Conservation (phyloP, 2,329 filamentous ascomycete species). For the Monilinia aucupariae region DNA sequence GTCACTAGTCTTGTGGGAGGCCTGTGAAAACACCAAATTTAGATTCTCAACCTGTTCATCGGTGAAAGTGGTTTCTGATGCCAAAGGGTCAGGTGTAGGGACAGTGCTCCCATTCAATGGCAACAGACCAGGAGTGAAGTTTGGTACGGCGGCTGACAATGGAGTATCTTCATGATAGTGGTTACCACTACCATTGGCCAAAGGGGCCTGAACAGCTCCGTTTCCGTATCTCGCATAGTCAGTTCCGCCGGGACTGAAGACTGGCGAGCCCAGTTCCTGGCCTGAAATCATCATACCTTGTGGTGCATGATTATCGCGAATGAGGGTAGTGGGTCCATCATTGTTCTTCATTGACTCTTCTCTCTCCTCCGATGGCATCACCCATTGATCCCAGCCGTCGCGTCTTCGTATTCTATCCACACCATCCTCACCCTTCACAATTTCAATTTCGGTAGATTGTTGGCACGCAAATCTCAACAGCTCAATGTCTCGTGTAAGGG, state of each 20-base stretch:
- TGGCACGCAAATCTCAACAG: constrained; percentile 71
- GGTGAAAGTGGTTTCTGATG: constrained; percentile 42
- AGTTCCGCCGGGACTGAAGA: constrained; percentile 33
- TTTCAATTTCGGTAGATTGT: constrained; percentile 67
- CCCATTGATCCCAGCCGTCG: constrained; percentile 74
- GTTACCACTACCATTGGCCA: constrained; percentile 39
- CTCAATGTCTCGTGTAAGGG: constrained; percentile 65
- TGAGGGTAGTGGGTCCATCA: constrained; percentile 53
- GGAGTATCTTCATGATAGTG: constrained; percentile 43
- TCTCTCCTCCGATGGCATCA: constrained; percentile 66
- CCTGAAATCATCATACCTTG: constrained; percentile 26
- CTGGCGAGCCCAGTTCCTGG: constrained; percentile 29
- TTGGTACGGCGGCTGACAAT: constrained; percentile 58
- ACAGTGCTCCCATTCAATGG: constrained; percentile 19
- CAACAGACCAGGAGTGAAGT: constrained; percentile 42
- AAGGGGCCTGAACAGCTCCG: constrained; percentile 18
- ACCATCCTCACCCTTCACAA: constrained; percentile 68
- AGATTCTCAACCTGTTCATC: constrained; percentile 48
- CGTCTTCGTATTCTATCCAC: constrained; percentile 71
- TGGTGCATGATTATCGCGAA: constrained; percentile 25
- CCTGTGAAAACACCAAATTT: constrained; percentile 42
- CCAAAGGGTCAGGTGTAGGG: constrained; percentile 26
- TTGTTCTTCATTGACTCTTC: constrained; percentile 69
- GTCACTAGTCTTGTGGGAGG: constrained; percentile 37
- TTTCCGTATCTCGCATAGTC: constrained; percentile 30